phyloP scores from a whole-genome alignment of 1,284 basidiomycete genomes.

The Clitocybe nebularis region DNA sequence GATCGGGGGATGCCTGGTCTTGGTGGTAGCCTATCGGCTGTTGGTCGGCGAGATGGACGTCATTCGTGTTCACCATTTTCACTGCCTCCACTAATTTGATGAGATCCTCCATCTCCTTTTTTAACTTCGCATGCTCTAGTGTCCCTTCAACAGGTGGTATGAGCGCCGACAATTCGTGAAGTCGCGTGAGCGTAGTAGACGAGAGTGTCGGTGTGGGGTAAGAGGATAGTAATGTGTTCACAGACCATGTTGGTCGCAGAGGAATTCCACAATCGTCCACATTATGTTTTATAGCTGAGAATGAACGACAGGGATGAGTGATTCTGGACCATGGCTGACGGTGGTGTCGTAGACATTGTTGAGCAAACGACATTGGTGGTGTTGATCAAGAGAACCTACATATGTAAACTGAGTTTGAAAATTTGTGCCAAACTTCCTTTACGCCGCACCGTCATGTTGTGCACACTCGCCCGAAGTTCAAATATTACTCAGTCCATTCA shows the following conservation, averaged over 20 bases:
- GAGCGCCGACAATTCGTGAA: constrained; percentile 70
- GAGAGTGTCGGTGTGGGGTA: constrained; percentile 66
- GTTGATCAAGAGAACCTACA: constrained; percentile 2
- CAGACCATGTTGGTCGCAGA: constrained; percentile 67
- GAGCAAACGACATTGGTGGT: constrained; percentile 19
- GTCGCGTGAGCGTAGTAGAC: constrained; percentile 47
- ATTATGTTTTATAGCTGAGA: constrained; percentile 18
- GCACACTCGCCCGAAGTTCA: constrained; percentile 26
- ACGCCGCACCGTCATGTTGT: constrained; percentile 24
- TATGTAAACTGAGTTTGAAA: constrained; percentile 28
- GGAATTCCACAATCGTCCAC: constrained; percentile 63
- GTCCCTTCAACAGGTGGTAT: constrained; percentile 56
- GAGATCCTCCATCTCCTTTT: constrained; percentile 61
- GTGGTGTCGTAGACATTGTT: constrained; percentile 16
- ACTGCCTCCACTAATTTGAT: constrained; percentile 76
- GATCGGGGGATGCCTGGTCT: constrained; percentile 12
- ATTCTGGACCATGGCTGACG: too few species aligned
- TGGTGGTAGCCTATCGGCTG: constrained; percentile 5
- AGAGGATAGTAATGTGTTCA: constrained; percentile 67
- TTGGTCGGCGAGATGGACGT: constrained; percentile 21
- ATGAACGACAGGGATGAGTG: constrained; percentile 10
- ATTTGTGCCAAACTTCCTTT: constrained; percentile 13
- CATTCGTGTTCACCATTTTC: constrained; percentile 50
- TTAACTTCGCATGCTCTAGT: constrained; percentile 43
- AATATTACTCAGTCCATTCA: constrained; percentile 41